These are phyloP conservation scores for Myriosclerotinia scirpicola DNA, from an alignment of 2,329 filamentous ascomycete genomes.

Conservation along the genomic window DNA sequence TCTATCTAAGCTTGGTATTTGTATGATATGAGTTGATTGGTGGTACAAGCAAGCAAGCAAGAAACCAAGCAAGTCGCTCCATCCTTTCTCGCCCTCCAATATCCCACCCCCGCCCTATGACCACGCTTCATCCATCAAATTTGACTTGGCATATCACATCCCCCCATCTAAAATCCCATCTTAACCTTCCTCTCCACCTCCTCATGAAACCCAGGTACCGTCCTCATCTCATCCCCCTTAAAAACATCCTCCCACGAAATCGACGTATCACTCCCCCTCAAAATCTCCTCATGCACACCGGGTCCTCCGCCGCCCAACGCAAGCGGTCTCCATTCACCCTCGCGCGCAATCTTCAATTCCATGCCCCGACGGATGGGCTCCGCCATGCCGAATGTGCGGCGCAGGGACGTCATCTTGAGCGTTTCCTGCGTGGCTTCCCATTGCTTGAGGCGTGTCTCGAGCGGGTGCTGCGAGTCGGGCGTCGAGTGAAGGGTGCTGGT, in stretches of 20 bases:
- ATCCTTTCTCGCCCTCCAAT: neutral
- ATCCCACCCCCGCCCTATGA: neutral
- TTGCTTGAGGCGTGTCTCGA: constrained; percentile 82
- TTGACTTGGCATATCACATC: constrained; percentile 20
- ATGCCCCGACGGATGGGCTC: constrained; percentile 91
- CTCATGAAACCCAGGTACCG: constrained; percentile 73
- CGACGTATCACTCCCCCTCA: constrained; percentile 74
- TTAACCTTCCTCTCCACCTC: constrained; percentile 93
- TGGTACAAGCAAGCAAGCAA: neutral
- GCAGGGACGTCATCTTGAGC: constrained; percentile 84
- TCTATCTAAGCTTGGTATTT: neutral
- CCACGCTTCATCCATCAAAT: constrained; percentile 11
- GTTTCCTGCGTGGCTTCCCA: constrained; percentile 89
- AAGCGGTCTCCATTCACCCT: constrained; percentile 76
- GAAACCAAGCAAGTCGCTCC: neutral
- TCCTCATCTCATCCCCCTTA: constrained; percentile 71
- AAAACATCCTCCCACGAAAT: constrained; percentile 95
- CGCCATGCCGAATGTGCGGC: constrained; percentile 84
- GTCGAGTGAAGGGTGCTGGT: constrained; percentile 45
- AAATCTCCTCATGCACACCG: constrained; percentile 76
- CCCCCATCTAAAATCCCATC: constrained; percentile 52
- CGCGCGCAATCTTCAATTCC: constrained; percentile 86
- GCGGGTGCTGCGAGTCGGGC: constrained; percentile 72
- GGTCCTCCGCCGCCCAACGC: constrained; percentile 56
- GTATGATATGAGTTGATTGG: neutral